phyloP scores from a whole-genome alignment of 805 yeast genomes.

The Brettanomyces naardenensis region DNA sequence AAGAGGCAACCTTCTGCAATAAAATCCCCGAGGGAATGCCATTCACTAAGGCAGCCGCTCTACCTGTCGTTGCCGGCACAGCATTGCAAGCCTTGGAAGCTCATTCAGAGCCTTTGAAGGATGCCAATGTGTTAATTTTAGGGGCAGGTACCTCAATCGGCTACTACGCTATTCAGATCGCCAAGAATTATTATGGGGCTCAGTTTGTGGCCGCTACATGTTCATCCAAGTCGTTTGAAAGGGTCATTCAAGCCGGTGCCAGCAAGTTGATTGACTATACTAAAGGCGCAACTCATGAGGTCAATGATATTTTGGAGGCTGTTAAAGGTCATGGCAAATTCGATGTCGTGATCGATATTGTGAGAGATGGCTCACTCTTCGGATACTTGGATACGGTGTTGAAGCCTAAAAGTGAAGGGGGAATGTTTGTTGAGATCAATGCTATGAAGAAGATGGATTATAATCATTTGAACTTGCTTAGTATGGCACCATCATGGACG shows the following conservation, averaged over 20 bases:
- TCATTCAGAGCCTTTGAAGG: constrained; percentile 26
- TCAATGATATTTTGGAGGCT: constrained; percentile 26
- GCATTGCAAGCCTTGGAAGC: constrained; percentile 31
- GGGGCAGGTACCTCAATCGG: constrained; percentile 78
- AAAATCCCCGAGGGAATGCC: constrained; percentile 40
- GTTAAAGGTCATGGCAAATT: constrained; percentile 36
- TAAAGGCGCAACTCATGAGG: constrained; percentile 28
- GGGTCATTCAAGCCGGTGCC: constrained; percentile 38
- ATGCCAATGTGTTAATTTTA: constrained; percentile 46
- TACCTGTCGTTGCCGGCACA: constrained; percentile 58
- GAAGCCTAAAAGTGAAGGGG: constrained; percentile 37
- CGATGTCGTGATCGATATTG: constrained; percentile 58
- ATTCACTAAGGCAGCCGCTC: constrained; percentile 53
- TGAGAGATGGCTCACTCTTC: constrained; percentile 37
- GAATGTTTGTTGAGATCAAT: constrained; percentile 43
- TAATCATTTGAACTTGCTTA: constrained; percentile 13
- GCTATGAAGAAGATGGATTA: constrained; percentile 47
- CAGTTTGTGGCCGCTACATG: constrained; percentile 44
- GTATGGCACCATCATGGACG: constrained; percentile 18
- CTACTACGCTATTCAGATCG: constrained; percentile 44
- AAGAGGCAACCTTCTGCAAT: constrained; percentile 14
- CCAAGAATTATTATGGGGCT: constrained; percentile 39
- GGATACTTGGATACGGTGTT: constrained; percentile 31
- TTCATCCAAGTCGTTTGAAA: constrained; percentile 30
- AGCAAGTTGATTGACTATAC: constrained; percentile 51